Conservation (phyloP, 164 flowering plant genomes). For the grape (Vitis vinifera) region DNA sequence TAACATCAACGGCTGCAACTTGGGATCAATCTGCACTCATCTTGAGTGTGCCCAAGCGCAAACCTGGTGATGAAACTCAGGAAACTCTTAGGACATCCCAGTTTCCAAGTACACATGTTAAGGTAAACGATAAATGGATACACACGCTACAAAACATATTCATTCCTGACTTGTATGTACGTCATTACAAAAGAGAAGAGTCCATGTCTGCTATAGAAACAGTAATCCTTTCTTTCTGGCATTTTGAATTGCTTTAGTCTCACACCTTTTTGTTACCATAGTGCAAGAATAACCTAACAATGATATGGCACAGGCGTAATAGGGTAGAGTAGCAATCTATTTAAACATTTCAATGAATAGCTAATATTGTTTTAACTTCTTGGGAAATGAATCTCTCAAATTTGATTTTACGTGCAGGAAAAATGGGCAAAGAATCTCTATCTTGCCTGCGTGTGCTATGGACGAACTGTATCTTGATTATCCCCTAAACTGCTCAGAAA, state of each 20-base stretch:
- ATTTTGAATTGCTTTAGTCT: no score
- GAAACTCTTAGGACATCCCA: conserved; percentile 80
- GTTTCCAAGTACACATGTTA: conserved; percentile 81
- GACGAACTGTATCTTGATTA: conserved; percentile 70
- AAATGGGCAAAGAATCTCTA: conserved; percentile 87
- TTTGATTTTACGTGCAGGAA: conserved; percentile 51
- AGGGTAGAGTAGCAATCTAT: background rate
- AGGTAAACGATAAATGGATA: conserved; percentile 38
- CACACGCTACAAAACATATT: no score
- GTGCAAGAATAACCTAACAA: no score
- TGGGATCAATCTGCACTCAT: conserved; percentile 86
- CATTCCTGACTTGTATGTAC: no score
- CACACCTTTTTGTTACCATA: no score
- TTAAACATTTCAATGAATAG: background rate
- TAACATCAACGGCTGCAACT: conserved; percentile 83
- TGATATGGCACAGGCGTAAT: background rate
- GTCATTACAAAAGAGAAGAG: background rate
- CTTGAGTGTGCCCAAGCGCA: conserved; percentile 77
- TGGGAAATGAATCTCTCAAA: background rate
- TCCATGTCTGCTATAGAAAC: background rate
- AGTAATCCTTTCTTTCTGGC: no score
- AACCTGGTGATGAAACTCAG: conserved; percentile 81
- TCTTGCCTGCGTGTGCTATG: conserved; percentile 75
- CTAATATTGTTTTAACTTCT: background rate
- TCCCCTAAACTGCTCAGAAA: no score